phyloP scores from a whole-genome alignment of 2,329 filamentous ascomycete genomes.

The Cyphellophora attinorum region DNA sequence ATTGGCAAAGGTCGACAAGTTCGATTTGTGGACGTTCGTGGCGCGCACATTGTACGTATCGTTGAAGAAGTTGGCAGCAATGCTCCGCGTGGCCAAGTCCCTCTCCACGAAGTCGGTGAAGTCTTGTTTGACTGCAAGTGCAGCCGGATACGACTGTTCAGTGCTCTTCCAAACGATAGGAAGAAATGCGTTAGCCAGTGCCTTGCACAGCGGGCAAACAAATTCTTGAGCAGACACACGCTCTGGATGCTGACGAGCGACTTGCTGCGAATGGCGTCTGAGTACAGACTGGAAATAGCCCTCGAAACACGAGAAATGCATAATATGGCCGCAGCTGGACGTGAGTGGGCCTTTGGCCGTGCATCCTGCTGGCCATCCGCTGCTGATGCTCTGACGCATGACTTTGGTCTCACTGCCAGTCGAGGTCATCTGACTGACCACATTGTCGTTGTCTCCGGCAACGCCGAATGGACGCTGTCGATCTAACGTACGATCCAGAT shows the following conservation, averaged over 20 bases:
- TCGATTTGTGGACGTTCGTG: neutral
- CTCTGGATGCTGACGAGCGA: constrained; percentile 89
- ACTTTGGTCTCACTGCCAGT: constrained; percentile 61
- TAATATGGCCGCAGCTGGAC: constrained; percentile 91
- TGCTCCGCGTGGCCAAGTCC: constrained; percentile 38
- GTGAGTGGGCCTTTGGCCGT: constrained; percentile 69
- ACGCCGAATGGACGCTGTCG: constrained; percentile 80
- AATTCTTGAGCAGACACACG: constrained; percentile 72
- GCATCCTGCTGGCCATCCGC: constrained; percentile 67
- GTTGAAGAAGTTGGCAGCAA: constrained; percentile 15
- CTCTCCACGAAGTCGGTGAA: constrained; percentile 63
- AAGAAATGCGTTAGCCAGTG: constrained; percentile 85
- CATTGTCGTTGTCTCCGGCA: constrained; percentile 72
- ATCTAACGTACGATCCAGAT: constrained; percentile 77
- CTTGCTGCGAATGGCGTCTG: constrained; percentile 79
- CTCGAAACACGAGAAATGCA: constrained; percentile 96
- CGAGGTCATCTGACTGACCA: constrained; percentile 65
- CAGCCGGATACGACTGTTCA: constrained; percentile 70
- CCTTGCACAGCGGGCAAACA: constrained; percentile 93
- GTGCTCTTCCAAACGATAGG: constrained; percentile 93
- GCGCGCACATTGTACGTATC: neutral
- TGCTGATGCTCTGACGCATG: constrained; percentile 76
- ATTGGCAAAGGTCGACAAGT: constrained; percentile 13
- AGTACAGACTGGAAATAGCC: constrained; percentile 77
- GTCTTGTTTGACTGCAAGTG: constrained; percentile 48